A percentile compares a stretch with the other conserved stretches of the same genome.
Evolutionary conservation across 2,329 filamentous ascomycete species (phyloP).

Genomic region (Pyrenophora graminea): DNA sequence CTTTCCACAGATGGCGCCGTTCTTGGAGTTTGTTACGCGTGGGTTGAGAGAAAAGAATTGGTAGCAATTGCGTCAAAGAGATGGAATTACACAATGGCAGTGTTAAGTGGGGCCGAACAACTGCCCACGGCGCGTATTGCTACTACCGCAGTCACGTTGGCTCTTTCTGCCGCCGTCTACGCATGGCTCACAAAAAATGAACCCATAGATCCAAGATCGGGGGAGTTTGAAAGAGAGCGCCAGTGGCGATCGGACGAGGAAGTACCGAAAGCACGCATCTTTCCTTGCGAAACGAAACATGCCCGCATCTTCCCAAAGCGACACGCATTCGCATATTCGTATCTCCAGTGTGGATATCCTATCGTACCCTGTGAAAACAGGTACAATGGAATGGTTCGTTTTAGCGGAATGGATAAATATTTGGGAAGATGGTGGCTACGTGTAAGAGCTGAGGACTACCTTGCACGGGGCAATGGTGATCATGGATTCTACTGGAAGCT

Average conservation of each 20-base stretch:
- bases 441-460: constrained; percentile 64
- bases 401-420: constrained; percentile 28
- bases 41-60: constrained; percentile 15
- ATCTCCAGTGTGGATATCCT: constrained; percentile 70
- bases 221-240: background rate
- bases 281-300: constrained; percentile 69
- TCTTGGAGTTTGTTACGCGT: constrained; percentile 17
- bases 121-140: constrained; percentile 6
- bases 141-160: constrained; percentile 18
- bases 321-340: constrained; percentile 72
- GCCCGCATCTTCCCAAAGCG: constrained; percentile 68
- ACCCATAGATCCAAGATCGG: background rate
- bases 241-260: constrained; percentile 16
- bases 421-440: constrained; percentile 59
- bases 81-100: constrained; percentile 18
- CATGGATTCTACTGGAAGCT: constrained; percentile 68
- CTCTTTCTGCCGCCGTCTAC: constrained; percentile 7
- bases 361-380: constrained; percentile 61
- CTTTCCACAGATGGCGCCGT: constrained; percentile 26
- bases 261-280: constrained; percentile 52
- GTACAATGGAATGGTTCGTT: constrained; percentile 17
- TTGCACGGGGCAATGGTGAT: constrained; percentile 58
- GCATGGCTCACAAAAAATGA: background rate
- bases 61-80: constrained; percentile 7
- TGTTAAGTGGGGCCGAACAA: constrained; percentile 1